phyloP scores from a whole-genome alignment of 257 asterid genomes.

The Solanum arcanum region DNA sequence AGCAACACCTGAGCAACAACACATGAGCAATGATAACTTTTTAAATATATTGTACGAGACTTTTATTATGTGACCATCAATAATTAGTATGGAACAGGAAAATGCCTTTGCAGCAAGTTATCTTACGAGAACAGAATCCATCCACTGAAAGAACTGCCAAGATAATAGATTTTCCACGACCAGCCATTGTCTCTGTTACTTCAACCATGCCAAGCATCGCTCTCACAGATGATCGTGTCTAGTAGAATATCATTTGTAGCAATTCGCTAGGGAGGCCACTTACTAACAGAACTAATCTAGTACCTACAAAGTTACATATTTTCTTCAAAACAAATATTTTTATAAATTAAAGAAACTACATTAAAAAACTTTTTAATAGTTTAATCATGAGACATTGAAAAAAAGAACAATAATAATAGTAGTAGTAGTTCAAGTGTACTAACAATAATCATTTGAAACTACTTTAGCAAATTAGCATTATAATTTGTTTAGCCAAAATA shows the following conservation, averaged over 20 bases:
- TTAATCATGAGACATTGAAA: too few relatives aligned
- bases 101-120: conserved; percentile 59
- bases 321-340: too few relatives aligned
- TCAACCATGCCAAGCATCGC: conserved; percentile 29
- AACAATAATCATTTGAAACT: not conserved
- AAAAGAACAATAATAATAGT: too few relatives aligned
- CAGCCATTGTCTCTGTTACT: conserved; percentile 34
- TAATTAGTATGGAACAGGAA: conserved; percentile 49
- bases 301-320: too few relatives aligned
- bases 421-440: not conserved
- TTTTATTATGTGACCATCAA: conserved; percentile 42
- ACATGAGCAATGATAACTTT: not conserved
- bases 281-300: too few relatives aligned
- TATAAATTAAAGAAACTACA: too few relatives aligned
- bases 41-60: conserved; percentile 3
- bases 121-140: conserved; percentile 95
- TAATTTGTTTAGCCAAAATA: not conserved
- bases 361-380: too few relatives aligned
- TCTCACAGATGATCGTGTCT: conserved; percentile 32
- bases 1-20: not conserved
- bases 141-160: conserved; percentile 77
- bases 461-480: not conserved
- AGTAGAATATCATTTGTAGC: not conserved
- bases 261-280: too few relatives aligned
- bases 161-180: conserved; percentile 45